phyloP scores from a whole-genome alignment of 306 rosid genomes.

The Cicer arietinum region DNA sequence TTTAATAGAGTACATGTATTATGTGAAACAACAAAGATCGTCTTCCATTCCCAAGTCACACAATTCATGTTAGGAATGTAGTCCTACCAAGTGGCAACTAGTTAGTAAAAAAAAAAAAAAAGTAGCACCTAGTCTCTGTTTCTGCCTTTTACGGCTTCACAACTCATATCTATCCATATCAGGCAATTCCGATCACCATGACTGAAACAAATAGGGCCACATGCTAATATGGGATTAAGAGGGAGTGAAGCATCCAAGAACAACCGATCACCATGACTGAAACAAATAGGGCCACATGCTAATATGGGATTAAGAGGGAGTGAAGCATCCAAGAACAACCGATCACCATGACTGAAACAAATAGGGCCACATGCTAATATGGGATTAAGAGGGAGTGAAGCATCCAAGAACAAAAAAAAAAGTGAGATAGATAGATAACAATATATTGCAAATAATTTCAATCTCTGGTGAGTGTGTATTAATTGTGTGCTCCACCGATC shows the following conservation, averaged over 20 bases:
- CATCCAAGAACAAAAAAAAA: background rate
- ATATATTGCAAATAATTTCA: background rate
- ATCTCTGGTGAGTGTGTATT: background rate
- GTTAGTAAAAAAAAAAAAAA: too few relatives aligned
- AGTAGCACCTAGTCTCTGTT: background rate
- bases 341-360: slow-evolving; percentile 2
- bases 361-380: background rate
- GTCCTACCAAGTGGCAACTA: background rate
- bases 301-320: background rate
- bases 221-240: background rate
- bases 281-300: background rate
- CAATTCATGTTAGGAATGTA: background rate
- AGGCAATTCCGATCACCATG: slow-evolving; percentile 15
- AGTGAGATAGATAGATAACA: background rate
- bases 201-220: background rate
- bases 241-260: slow-evolving; percentile 6
- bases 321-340: slow-evolving; percentile 1
- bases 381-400: background rate
- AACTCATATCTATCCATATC: background rate
- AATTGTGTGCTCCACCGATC: slow-evolving; percentile 26
- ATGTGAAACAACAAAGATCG: background rate
- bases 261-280: slow-evolving; percentile 6
- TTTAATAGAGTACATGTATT: background rate
- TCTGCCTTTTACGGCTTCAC: background rate
- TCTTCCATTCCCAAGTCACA: background rate